Conservation (phyloP, 352 stramenopile species). For the Achlya hypogyna region DNA sequence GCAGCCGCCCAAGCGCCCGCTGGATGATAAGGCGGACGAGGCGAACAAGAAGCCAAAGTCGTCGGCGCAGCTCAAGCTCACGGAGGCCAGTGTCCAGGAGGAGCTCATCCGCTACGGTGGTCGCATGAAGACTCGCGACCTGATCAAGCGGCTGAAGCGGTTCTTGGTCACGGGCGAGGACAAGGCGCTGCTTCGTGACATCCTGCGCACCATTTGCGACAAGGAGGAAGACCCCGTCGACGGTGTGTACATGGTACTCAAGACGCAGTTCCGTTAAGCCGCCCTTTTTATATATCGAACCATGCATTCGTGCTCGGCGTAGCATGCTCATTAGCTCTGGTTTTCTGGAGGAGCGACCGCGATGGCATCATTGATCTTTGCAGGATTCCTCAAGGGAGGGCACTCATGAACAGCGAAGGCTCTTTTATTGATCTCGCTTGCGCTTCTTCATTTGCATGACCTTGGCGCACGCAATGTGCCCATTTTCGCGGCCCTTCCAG, state of each 20-base stretch:
- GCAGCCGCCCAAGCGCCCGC: neutral
- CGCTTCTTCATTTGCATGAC: constrained; percentile 16
- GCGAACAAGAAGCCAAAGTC: neutral
- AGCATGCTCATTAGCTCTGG: too few species aligned
- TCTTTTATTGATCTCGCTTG: neutral
- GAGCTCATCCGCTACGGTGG: constrained; percentile 75
- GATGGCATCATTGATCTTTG: too few species aligned
- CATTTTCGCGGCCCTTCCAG: constrained; percentile 66
- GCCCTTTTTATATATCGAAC: neutral
- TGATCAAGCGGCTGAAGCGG: constrained; percentile 77
- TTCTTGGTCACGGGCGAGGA: constrained; percentile 72
- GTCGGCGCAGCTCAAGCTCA: constrained; percentile 35
- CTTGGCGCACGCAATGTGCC: constrained; percentile 33
- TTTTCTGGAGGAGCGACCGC: too few species aligned
- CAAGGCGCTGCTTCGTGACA: constrained; percentile 76
- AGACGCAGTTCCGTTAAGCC: constrained; percentile 77
- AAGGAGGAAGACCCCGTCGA: constrained; percentile 80
- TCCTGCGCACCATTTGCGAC: constrained; percentile 80
- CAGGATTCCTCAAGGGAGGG: too few species aligned
- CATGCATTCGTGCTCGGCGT: neutral
- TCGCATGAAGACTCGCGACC: constrained; percentile 65
- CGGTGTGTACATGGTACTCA: constrained; percentile 68
- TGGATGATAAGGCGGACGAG: neutral
- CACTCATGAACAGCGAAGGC: too few species aligned
- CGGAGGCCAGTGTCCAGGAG: constrained; percentile 72